Base-by-base conservation (phyloP, 2,329 filamentous ascomycete species). In the Aureobasidium sp. region DNA sequence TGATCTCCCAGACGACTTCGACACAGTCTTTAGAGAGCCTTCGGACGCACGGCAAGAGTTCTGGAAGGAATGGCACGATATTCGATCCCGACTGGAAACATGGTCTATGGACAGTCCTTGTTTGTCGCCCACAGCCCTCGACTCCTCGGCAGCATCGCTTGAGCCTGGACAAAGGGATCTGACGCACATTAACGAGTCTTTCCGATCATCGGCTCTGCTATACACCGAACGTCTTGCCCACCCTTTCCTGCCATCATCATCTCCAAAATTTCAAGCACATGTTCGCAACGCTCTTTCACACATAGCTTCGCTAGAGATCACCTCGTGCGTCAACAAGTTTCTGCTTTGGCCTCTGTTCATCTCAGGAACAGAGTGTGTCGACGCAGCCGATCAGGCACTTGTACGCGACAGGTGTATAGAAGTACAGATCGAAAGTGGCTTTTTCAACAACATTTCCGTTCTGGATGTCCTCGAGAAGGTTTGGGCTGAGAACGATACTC, bases 281-380 rank as follows among this genome's bases (percentile, higher is more conserved):
- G 91, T 96, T 60, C 85, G 85, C 69, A 86, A 90, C 65, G 88
- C 92, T 0, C 82, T 96, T 42, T 88, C 86, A 74, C 93, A 95
- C 74, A 89, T 94, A 60, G 87, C 86, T 7, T 86, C 86, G 57
- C 84, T 96, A 38, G 85, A 89, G 63, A 81, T 86, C 3, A 87
- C 82, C 42, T 85, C 83, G 67, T 82, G 80, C 50, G 86, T 87
- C 38, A 88, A 95, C 74, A 95, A 96, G 70, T 96, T 95, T 71
- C 77, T 96, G 10, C 83, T 96, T 9, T 96, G 92, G 93, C 92
- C 93, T 2, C 81, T 96, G 3, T 96, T 96, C 71, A 87, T 96
- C 57, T 86, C 88, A 0, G 92, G 92, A 21, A 91, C 89, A 23
- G 93, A 96, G 75, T 95, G 90, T 68, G 87, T 94, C 64, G 87